A percentile compares a stretch with the other conserved stretches of the same genome.
Conservation (phyloP, 768 basidiomycete genomes). For the Kondoa subrosea region DNA sequence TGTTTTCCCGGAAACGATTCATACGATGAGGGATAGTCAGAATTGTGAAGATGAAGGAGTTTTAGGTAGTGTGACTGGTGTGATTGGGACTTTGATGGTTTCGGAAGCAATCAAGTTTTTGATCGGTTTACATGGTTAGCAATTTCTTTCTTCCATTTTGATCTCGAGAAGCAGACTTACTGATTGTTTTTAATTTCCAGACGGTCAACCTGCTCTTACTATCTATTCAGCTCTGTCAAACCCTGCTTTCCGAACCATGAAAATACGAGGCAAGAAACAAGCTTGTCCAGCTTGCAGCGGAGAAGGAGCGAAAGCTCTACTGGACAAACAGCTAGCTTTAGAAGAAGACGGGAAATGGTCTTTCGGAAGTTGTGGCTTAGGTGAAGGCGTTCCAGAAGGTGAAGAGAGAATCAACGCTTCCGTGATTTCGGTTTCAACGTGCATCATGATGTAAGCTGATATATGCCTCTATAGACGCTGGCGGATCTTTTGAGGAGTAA, state of each 20-base stretch:
- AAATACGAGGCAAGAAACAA: conserved; percentile 52
- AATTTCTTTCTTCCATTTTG: not conserved
- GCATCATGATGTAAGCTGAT: too few relatives aligned
- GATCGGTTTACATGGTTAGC: conserved; percentile 26
- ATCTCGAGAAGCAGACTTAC: not conserved
- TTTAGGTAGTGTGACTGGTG: conserved; percentile 69
- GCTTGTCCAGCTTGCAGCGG: conserved; percentile 61
- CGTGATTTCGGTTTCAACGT: not conserved
- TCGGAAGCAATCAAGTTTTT: conserved; percentile 69
- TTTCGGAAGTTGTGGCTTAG: conserved; percentile 2
- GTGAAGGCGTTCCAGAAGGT: conserved; percentile 8
- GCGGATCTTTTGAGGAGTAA: conserved; percentile 30
- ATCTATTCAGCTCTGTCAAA: conserved; percentile 54
- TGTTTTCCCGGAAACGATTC: conserved; percentile 66
- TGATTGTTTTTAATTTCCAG: conserved; percentile 31
- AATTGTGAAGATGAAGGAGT: conserved; percentile 81
- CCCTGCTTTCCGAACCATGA: conserved; percentile 65
- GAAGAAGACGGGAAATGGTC: not conserved
- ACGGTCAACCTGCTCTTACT: conserved; percentile 48
- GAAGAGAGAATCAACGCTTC: not conserved
- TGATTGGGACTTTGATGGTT: conserved; percentile 79
- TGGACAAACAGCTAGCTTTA: not conserved
- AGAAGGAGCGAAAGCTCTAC: conserved; percentile 27
- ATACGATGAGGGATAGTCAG: conserved; percentile 40
- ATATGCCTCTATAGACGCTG: conserved; percentile 38